These are phyloP conservation scores for Podospora sp. DNA, from an alignment of 495 filamentous ascomycete genomes.

Conservation along the genomic window DNA sequence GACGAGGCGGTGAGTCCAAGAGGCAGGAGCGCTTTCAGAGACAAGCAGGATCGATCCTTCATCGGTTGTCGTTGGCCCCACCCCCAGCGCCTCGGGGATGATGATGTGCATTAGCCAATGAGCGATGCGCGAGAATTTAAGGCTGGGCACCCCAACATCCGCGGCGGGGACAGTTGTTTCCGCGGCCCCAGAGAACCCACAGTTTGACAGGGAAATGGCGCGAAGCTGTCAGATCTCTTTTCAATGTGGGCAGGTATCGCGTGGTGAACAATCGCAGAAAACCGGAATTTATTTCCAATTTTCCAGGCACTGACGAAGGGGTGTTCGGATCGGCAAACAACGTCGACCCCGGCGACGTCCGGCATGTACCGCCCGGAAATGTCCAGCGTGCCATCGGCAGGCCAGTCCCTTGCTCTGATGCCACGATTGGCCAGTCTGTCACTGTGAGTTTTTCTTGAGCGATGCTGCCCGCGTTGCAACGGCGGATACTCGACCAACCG, in stretches of 20 bases:
- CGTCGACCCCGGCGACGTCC: neutral
- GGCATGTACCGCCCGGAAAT: neutral
- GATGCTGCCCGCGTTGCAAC: neutral
- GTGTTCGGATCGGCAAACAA: neutral
- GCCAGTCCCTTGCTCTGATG: neutral
- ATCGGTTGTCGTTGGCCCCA: neutral
- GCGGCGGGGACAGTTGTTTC: neutral
- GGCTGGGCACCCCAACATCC: neutral
- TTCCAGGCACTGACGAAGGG: neutral
- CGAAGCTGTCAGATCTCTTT: neutral
- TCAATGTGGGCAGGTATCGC: neutral
- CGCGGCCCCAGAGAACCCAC: neutral
- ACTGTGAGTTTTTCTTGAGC: neutral
- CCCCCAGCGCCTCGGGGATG: neutral
- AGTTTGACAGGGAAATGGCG: neutral
- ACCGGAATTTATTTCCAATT: neutral
- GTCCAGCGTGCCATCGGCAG: neutral
- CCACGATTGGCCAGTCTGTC: neutral
- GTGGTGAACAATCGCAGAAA: neutral
- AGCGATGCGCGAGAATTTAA: neutral
- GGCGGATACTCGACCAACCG: conserved; percentile 9
- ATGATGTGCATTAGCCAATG: conserved; percentile 10
- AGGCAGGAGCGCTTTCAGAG: neutral
- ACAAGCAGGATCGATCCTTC: neutral
- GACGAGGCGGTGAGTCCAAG: neutral